Percentiles rank a stretch among this genome's conserved stretches.
Conservation (phyloP, 202 grass and related monocot species). For the Setaria italica region DNA sequence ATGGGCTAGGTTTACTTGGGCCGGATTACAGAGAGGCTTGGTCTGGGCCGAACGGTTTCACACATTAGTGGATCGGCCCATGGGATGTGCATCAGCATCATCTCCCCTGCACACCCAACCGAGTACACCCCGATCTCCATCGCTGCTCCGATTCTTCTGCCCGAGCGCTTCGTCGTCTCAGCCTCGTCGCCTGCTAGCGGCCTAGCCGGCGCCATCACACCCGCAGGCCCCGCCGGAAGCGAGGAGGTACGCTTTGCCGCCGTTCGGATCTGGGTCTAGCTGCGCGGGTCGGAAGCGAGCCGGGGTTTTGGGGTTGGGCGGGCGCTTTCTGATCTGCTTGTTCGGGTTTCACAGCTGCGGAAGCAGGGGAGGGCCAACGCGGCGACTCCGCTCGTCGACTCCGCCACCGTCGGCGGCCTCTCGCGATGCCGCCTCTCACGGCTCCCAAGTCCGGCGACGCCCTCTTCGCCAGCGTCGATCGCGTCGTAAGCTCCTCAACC, state of each 20-base stretch:
- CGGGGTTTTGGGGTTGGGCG: background rate
- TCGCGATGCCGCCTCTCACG: constrained; percentile 65
- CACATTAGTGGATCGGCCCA: background rate
- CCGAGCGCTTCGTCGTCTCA: background rate
- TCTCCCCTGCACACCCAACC: background rate
- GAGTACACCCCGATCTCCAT: background rate
- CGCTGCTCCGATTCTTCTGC: too few species aligned
- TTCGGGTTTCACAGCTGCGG: background rate
- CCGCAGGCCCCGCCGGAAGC: background rate
- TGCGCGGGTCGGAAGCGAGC: background rate
- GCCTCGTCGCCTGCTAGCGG: constrained; percentile 2
- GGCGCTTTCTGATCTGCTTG: constrained; percentile 4
- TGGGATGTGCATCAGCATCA: background rate
- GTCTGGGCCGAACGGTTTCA: background rate
- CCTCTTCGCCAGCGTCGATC: constrained; percentile 94
- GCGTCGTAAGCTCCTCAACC: constrained; percentile 63
- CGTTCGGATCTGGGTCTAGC: background rate
- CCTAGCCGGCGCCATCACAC: background rate
- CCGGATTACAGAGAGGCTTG: background rate
- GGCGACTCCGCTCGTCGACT: background rate
- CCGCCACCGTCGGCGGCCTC: background rate
- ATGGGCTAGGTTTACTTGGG: background rate
- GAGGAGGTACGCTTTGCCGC: background rate
- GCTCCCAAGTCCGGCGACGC: constrained; percentile 84
- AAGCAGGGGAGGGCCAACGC: background rate